Evolutionary conservation across 2,329 filamentous ascomycete species (phyloP), one percentile per base, ranked within the genome.

Genomic region (Dactylellina leptospora): DNA sequence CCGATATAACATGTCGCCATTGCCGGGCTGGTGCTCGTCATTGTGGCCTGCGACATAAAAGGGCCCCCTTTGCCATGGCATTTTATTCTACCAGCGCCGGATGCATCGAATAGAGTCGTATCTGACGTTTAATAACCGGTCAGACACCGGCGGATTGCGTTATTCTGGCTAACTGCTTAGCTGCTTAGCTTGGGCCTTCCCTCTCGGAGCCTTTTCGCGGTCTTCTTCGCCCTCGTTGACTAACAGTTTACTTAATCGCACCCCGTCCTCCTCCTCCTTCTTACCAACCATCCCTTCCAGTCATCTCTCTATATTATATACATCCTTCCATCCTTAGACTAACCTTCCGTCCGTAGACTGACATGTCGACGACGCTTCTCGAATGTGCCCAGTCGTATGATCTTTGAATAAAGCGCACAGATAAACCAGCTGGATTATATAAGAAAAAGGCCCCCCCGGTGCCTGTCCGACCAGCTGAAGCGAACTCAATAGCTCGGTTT

Each of bases 1-100:
- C 13, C 4, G 11, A 30, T 45, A 30, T 36, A 9, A 13, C 23
- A 72, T 72, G 68, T 72, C 68, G 68, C 68, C 59, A 72, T 72
- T 54, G 59, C 68, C 53, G 47, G 50, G 47, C 50, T 38, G 30
- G 56, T 53, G 68, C 61, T 72, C 68, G 68, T 58, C 68, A 72
- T 72, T 30, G 23, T 11, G 25, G 42, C 13, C n/a, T 40, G 36
- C 36, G 36, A 40, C 36, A 22, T 51, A n/a, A n/a, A n/a, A n/a
- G n/a, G n/a, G n/a, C n/a, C n/a, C n/a, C n/a, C n/a, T n/a, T n/a
- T n/a, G n/a, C n/a, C n/a, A n/a, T n/a, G n/a, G n/a, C n/a, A n/a
- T n/a, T n/a, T n/a, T n/a, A n/a, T n/a, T n/a, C n/a, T n/a, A n/a
- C n/a, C n/a, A 36, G 30, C n/a, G 30, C 30, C 30, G 30, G n/a